Percentiles rank a stretch among this genome's conserved stretches.
Conservation (phyloP, 148 eudicot genomes). For the Rhododendron ferrugineum region DNA sequence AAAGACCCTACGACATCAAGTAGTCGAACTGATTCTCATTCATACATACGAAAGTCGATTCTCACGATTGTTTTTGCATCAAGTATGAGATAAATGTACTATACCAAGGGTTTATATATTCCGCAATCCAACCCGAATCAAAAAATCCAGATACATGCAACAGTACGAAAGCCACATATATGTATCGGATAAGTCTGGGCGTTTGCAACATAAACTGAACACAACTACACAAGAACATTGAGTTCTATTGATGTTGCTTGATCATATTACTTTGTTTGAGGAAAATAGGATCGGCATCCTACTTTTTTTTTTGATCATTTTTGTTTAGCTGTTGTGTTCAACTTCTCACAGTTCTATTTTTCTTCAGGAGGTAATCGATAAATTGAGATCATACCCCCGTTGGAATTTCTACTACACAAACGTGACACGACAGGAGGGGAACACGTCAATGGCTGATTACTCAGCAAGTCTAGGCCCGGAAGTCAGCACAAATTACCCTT, state of each 20-base stretch:
- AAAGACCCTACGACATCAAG: neutral
- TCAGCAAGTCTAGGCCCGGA: slow-evolving; percentile 83
- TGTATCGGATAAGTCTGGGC: too few relatives aligned
- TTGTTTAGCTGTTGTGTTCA: neutral
- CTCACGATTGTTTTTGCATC: neutral
- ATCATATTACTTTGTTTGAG: neutral
- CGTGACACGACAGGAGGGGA: slow-evolving; percentile 67
- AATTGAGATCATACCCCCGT: slow-evolving; percentile 38
- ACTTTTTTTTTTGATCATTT: neutral
- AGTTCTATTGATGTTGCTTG: neutral
- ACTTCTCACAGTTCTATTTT: neutral
- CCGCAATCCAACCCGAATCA: neutral
- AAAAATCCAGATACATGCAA: neutral
- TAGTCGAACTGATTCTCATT: neutral
- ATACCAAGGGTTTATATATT: neutral
- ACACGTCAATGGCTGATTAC: slow-evolving; percentile 77
- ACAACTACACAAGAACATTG: too few relatives aligned
- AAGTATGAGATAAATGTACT: neutral
- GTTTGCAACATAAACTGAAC: too few relatives aligned
- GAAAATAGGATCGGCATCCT: neutral
- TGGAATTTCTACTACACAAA: slow-evolving; percentile 83
- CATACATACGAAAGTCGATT: neutral
- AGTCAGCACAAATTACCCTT: slow-evolving; percentile 88
- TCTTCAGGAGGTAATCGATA: slow-evolving; percentile 61
- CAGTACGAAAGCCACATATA: too few relatives aligned